These are phyloP conservation scores for Garcia nutans DNA, from an alignment of 345 rosid genomes.

Conservation along the genomic window DNA sequence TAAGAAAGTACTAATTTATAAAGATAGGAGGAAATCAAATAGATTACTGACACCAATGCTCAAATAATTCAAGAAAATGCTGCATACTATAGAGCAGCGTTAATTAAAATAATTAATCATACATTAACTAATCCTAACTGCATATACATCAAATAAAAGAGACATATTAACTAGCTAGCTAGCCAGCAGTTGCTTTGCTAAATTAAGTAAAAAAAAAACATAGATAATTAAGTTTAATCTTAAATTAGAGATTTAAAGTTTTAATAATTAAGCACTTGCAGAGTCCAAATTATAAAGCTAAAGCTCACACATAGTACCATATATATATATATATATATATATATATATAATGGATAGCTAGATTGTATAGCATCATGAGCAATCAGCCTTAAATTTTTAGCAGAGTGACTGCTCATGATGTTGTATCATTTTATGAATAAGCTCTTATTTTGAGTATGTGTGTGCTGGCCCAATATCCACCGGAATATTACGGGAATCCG, in stretches of 20 bases:
- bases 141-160: constrained; percentile 7
- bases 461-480: background rate
- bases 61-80: background rate
- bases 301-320: background rate
- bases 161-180: background rate
- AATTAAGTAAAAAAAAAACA: constrained; percentile 10
- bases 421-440: constrained; percentile 49
- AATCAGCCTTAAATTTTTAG: constrained; percentile 85
- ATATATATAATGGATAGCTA: background rate
- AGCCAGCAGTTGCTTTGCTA: background rate
- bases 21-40: background rate
- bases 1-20: no score
- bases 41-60: no score
- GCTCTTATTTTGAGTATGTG: background rate
- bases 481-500: constrained; percentile 15
- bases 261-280: background rate
- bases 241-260: background rate
- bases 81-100: background rate
- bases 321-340: no score
- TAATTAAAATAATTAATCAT: constrained; percentile 9
- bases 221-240: constrained; percentile 4
- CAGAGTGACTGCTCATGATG: constrained; percentile 99
- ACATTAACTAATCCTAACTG: background rate
- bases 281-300: background rate
- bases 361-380: constrained; percentile 98